Evolutionary conservation across 352 stramenopile species (phyloP).

Genomic region (Phytophthora tubulina): DNA sequence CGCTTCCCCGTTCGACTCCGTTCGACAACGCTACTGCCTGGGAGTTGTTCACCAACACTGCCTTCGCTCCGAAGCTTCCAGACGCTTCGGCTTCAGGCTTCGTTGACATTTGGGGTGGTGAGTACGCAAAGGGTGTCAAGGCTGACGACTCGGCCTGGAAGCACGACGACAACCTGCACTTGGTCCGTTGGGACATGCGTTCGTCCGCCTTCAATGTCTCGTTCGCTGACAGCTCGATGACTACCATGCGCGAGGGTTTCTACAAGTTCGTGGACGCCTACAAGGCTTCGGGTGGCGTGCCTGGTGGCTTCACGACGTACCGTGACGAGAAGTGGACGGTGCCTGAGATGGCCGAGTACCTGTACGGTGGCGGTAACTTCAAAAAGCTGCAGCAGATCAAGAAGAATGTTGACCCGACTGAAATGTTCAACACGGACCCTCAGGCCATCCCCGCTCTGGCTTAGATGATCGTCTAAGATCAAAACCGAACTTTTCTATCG

Average conservation of each 20-base stretch:
- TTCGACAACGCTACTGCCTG: slow-evolving; percentile 29
- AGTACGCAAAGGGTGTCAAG: slow-evolving; percentile 22
- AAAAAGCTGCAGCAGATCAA: slow-evolving; percentile 39
- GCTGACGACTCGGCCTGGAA: slow-evolving; percentile 35
- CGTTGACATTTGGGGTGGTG: slow-evolving; percentile 31
- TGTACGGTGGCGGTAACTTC: slow-evolving; percentile 37
- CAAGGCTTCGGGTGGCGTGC: slow-evolving; percentile 33
- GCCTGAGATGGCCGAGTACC: slow-evolving; percentile 34
- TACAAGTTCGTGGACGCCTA: slow-evolving; percentile 38
- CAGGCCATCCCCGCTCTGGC: slow-evolving; percentile 35
- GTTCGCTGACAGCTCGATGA: slow-evolving; percentile 30
- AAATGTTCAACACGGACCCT: slow-evolving; percentile 41
- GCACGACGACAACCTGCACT: slow-evolving; percentile 38
- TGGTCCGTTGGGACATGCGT: slow-evolving; percentile 39
- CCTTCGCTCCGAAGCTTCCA: slow-evolving; percentile 24
- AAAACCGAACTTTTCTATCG: background rate
- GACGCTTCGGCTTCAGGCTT: slow-evolving; percentile 29
- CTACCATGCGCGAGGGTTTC: slow-evolving; percentile 29
- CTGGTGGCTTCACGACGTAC: slow-evolving; percentile 39
- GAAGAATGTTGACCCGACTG: slow-evolving; percentile 27
- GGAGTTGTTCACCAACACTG: slow-evolving; percentile 27
- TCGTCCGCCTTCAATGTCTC: slow-evolving; percentile 22
- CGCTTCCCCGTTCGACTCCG: slow-evolving; percentile 21
- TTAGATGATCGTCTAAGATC: too few species aligned
- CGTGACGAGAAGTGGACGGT: slow-evolving; percentile 40